Base-by-base conservation (phyloP, 2,329 filamentous ascomycete species). In the Phoma sp. region DNA sequence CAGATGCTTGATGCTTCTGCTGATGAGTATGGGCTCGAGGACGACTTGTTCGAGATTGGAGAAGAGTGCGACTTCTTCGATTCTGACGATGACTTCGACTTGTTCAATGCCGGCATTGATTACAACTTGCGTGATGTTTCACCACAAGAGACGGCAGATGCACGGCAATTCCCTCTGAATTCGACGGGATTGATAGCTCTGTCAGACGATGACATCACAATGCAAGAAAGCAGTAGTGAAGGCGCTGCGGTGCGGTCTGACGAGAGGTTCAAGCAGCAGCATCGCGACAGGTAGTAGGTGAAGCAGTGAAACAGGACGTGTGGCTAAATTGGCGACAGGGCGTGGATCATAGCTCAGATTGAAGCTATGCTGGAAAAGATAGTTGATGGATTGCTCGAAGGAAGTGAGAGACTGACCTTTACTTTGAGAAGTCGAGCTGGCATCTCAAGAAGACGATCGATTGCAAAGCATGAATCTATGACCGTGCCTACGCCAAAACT, bases 351-450 rank as follows among this genome's bases (percentile, higher is more conserved):
- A 24, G 68, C 75, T 38, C 81, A 78, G 49, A 84, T 88, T 37
- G 84, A 87, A 64, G 71, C 75, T 4, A 80, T 87, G 22, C 77
- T 87, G 13, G 79, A 82, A 51, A 65, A 65, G 0, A 79, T 87
- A 43, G 60, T 80, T 7, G 80, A 84, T 46, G 79, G 76, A 10
- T 71, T 87, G n/a, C 69, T 86, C 7, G 69, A 75, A n/a, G 73
- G 78, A 39, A 72, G 73, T 39, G 72, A 76, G 24, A 69, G 78
- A 9, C 68, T 87, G 18, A 71, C 71, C 1, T 80, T 88, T 43
- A 78, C 77, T 0, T 67, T 87, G 47, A 73, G 78, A 59, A 70
- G 74, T 64, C 60, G 74, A 53, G 52, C 64, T 39, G 41, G 55
- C 18, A 47, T 65, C 2, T 65, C 59, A 38, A 61, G 68, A 30